Evolutionary conservation across 148 eudicot species (phyloP).

Genomic region (Nepenthes mirabilis): DNA sequence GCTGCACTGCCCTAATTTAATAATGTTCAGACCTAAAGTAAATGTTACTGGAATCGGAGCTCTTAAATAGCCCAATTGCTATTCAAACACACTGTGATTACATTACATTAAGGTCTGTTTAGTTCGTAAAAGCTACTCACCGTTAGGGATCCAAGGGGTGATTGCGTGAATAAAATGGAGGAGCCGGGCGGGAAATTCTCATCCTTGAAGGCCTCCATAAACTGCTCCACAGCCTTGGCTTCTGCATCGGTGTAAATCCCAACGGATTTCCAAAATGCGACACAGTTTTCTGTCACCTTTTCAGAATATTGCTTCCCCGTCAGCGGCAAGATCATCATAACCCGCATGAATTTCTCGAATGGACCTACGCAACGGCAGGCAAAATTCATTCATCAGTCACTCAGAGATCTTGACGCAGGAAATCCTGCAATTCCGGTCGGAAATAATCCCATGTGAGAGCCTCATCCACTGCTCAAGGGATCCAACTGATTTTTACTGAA

Average conservation of each 20-base stretch:
- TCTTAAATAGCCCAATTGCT: too few species aligned
- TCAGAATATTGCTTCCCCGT: constrained; percentile 71
- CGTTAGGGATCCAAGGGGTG: constrained; percentile 41
- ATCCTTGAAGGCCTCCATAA: constrained; percentile 45
- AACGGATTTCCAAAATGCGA: constrained; percentile 47
- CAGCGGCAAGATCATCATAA: constrained; percentile 59
- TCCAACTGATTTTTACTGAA: too few species aligned
- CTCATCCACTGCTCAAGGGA: too few species aligned
- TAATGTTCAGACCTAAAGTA: too few species aligned
- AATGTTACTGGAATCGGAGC: too few species aligned
- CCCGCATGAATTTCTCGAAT: constrained; percentile 59
- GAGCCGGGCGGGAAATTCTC: constrained; percentile 61
- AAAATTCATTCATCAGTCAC: background rate
- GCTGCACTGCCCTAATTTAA: too few species aligned
- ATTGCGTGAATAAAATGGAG: constrained; percentile 66
- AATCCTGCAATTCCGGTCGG: too few species aligned
- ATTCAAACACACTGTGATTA: too few species aligned
- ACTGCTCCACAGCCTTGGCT: constrained; percentile 41
- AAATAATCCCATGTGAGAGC: too few species aligned
- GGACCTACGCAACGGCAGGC: constrained; percentile 33
- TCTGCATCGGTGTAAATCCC: constrained; percentile 69
- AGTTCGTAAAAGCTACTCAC: constrained; percentile 15
- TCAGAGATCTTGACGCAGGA: too few species aligned
- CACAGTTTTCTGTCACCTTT: constrained; percentile 70
- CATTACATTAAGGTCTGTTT: too few species aligned